A percentile compares a stretch with the other conserved stretches of the same genome.
Evolutionary conservation across 1,139 yeast species (phyloP).

Genomic region (Insectozyma bohioensis): DNA sequence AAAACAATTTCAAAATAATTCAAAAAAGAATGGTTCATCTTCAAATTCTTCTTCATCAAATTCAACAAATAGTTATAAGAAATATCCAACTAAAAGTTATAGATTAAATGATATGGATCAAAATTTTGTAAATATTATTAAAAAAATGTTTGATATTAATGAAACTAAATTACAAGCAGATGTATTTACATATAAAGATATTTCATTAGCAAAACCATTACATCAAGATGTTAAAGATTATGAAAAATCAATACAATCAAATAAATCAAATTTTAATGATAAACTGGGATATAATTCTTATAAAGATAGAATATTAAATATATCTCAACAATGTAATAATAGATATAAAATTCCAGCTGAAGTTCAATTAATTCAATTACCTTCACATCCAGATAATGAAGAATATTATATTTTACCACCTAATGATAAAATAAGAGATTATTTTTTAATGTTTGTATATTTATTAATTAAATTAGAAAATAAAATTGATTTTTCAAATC

Average conservation of each 20-base stretch:
- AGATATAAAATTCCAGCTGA: slow-evolving; percentile 42
- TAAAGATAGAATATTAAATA: slow-evolving; percentile 47
- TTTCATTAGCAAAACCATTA: slow-evolving; percentile 43
- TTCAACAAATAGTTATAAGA: slow-evolving; percentile 17
- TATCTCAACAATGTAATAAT: slow-evolving; percentile 35
- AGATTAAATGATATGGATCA: slow-evolving; percentile 50
- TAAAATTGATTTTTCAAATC: slow-evolving; percentile 8
- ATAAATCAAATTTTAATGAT: neutral
- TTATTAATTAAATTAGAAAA: slow-evolving; percentile 19
- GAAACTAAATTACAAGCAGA: slow-evolving; percentile 49
- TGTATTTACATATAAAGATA: slow-evolving; percentile 39
- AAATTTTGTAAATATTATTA: slow-evolving; percentile 35
- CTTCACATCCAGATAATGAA: slow-evolving; percentile 31
- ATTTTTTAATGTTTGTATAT: slow-evolving; percentile 8
- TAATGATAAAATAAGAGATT: slow-evolving; percentile 5
- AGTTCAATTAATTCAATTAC: slow-evolving; percentile 29
- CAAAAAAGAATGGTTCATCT: slow-evolving; percentile 3
- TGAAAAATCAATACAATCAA: slow-evolving; percentile 1
- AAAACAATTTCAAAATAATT: slow-evolving; percentile 26
- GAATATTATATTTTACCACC: slow-evolving; percentile 45
- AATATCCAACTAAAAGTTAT: slow-evolving; percentile 46
- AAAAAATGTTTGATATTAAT: slow-evolving; percentile 41
- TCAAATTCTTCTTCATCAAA: slow-evolving; percentile 26
- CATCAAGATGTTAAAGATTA: slow-evolving; percentile 44
- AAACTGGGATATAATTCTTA: slow-evolving; percentile 45